A percentile compares a stretch with the other conserved stretches of the same genome.
Evolutionary conservation across 306 rosid genomes (phyloP).

Genomic region (barrel medic (Medicago truncatula)): MtrunA17r5.0-ANR NC_053048.1:45473001-45473500

Average conservation of each 20-base stretch:
- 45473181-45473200: too few species aligned
- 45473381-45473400: conserved; percentile 14
- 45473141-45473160: background rate
- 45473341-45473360: background rate
- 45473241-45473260: too few species aligned
- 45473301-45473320: conserved; percentile 16
- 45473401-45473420: background rate
- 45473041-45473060: conserved; percentile 10
- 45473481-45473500: background rate
- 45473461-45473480: background rate
- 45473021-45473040: conserved; percentile 10
- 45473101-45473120: background rate
- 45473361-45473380: background rate
- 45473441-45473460: conserved; percentile 9
- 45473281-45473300: background rate
- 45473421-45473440: background rate
- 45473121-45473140: too few species aligned
- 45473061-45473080: background rate
- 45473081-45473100: background rate
- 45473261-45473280: background rate
- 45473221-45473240: too few species aligned
- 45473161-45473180: too few species aligned
- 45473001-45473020: too few species aligned
- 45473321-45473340: conserved; percentile 5
- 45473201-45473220: too few species aligned